Evolutionary conservation across 116 monocot species (phyloP), one percentile per base, ranked within the genome.

Genomic region (Zostera marina): DNA sequence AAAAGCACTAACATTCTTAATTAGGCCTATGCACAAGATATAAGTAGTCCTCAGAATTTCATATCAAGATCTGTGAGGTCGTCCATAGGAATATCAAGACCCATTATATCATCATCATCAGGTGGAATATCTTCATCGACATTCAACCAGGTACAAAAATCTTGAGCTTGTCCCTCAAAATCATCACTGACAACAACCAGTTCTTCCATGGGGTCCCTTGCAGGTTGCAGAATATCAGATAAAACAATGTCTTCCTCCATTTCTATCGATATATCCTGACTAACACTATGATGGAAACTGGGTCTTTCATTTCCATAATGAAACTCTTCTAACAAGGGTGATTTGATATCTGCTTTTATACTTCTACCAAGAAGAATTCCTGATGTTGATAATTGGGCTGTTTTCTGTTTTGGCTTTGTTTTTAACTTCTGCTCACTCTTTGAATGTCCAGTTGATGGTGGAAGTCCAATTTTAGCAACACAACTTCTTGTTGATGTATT

Each of bases 81-180:
- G 66, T 94, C 94, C 81, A 84, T 81, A 15, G 94, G 94, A 59
- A 94, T 88, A 51, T 88, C 71, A 24, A 94, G 72, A 42, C 88
- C 84, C 44, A 78, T 59, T 41, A 88, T 62, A 64, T 84, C 88
- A 54, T 60, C 88, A 54, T 60, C 47, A 40, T 84, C 88, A 48
- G 72, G 77, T 21, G 78, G 62, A 26, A 62, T 56, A 41, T 84
- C 94, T n/a, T 84, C 81, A 58, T 79, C 94, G 44, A 87, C 74
- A 65, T 71, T 87, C 66, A 88, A 63, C 94, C 94, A 94, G 14
- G 92, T 74, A 54, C 70, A 76, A 62, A 94, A 73, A 73, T 94
- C 88, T 41, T 88, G 74, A 54, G 71, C 84, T 45, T 83, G 78
- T 3, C 72, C 83, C 46, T 66, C 74, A 56, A 85, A 66, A 12